phyloP scores from a whole-genome alignment of 495 filamentous ascomycete genomes.

The Amphirosellinia nigrospora region DNA sequence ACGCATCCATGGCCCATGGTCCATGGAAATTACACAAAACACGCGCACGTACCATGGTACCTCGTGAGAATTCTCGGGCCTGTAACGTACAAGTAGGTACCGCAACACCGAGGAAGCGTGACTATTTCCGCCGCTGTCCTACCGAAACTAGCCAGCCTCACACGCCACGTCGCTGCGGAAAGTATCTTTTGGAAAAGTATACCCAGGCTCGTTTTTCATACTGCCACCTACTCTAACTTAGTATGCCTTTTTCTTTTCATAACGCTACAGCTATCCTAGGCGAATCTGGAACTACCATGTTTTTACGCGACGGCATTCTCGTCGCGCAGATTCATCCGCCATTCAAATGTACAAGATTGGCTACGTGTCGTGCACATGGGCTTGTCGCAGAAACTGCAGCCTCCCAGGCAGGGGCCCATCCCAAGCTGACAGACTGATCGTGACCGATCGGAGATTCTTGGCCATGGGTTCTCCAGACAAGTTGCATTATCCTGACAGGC shows the following conservation, averaged over 20 bases:
- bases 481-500: slow-evolving; percentile 22
- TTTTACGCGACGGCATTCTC: slow-evolving; percentile 8
- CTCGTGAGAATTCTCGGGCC: neutral
- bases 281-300: slow-evolving; percentile 12
- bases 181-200: neutral
- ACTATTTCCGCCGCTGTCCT: neutral
- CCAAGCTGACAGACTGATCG: slow-evolving; percentile 27
- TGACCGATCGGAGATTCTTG: slow-evolving; percentile 26
- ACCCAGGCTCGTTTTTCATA: neutral
- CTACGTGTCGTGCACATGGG: slow-evolving; percentile 31
- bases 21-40: neutral
- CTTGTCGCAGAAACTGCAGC: slow-evolving; percentile 31
- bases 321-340: slow-evolving; percentile 20
- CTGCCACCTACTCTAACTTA: neutral
- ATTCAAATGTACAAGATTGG: slow-evolving; percentile 16
- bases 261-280: neutral
- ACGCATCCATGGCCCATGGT: too few species aligned
- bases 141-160: slow-evolving; percentile 16
- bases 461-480: slow-evolving; percentile 26
- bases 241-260: neutral
- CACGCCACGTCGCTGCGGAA: slow-evolving; percentile 8
- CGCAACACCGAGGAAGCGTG: slow-evolving; percentile 5
- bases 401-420: slow-evolving; percentile 23
- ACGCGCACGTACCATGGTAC: slow-evolving; percentile 8
- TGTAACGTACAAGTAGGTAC: neutral